Evolutionary conservation across 441 rosid species (phyloP), one percentile per base, ranked within the genome.

Genomic region (Jatropha podagrica): DNA sequence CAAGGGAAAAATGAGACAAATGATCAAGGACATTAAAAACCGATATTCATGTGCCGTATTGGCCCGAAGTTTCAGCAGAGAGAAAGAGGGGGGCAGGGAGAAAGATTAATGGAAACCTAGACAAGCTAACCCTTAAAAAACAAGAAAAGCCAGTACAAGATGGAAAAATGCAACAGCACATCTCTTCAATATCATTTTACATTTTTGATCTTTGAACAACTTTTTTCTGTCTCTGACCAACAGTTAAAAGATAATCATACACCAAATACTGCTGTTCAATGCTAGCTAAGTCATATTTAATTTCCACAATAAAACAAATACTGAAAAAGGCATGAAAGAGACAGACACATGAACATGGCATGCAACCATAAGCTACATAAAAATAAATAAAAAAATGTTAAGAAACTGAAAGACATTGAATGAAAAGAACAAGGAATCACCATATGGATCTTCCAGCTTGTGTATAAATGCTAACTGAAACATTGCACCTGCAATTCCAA

Each of bases 401-500:
- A 4, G 38, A 40, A 58, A 27, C 41, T 11, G 12, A 67, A 55
- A 67, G 3, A 9, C 42, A 18, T 18, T 7, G 38, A 32, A 55
- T 55, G 49, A 17, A 68, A 38, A 40, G 27, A 20, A 63, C 14
- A 8, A 46, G 17, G 20, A 18, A 75, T 67, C 87, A 92, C 97
- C 92, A 12, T 88, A 83, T 2, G 98, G 87, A 65, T 88, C 91
- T 80, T 94, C 98, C 82, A 94, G 81, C 81, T 81, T 86, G 68
- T 82, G 69, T 59, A 91, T 86, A 79, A 91, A 91, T 26, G 96
- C 96, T 77, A 94, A 81, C 78, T 94, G 97, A 78, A 92, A 87
- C 78, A 92, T 84, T 71, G 98, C 90, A 72, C 94, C 98, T 92
- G 92, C 79, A 88, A 49, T 78, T 75, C 73, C 85, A 80, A 76